Conservation (phyloP, 2,329 filamentous ascomycete species). For the Microascus cirrosus region DNA sequence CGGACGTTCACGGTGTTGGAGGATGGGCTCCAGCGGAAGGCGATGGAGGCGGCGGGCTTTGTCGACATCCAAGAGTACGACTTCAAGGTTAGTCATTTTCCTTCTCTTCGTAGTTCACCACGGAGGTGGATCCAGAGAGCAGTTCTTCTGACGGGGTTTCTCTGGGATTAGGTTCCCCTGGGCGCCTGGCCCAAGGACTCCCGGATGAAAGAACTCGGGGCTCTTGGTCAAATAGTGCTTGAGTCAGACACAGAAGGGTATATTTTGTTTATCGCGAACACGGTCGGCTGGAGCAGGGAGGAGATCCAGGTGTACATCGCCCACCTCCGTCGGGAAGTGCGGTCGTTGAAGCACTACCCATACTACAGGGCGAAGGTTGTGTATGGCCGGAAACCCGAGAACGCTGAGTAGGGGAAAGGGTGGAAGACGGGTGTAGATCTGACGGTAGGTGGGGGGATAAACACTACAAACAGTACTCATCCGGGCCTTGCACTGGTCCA, state of each 20-base stretch:
- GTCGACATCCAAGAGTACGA: conserved; percentile 29
- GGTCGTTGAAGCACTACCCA: conserved; percentile 11
- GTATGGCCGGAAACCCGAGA: conserved; percentile 14
- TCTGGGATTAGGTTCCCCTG: conserved; percentile 21
- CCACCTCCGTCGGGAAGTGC: conserved; percentile 17
- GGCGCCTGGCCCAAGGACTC: conserved; percentile 34
- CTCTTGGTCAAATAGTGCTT: conserved; percentile 15
- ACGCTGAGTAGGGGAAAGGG: not conserved
- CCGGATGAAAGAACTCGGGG: conserved; percentile 27
- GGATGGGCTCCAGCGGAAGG: conserved; percentile 8
- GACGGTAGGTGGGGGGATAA: too few species aligned
- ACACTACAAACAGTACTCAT: too few species aligned
- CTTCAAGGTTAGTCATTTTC: conserved; percentile 18
- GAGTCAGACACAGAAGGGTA: conserved; percentile 12
- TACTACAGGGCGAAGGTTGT: conserved; percentile 15
- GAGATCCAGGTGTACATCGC: conserved; percentile 20
- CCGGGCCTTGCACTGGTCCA: too few species aligned
- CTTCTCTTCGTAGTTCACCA: too few species aligned
- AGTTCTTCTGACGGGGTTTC: not conserved
- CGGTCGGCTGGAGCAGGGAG: conserved; percentile 18
- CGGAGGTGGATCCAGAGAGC: too few species aligned
- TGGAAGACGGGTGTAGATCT: too few species aligned
- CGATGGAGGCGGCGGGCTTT: conserved; percentile 22
- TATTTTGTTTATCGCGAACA: conserved; percentile 11
- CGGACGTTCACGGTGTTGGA: conserved; percentile 14